Conservation (phyloP, 139 green algal genomes). For the Chlorella sorokiniana region DNA sequence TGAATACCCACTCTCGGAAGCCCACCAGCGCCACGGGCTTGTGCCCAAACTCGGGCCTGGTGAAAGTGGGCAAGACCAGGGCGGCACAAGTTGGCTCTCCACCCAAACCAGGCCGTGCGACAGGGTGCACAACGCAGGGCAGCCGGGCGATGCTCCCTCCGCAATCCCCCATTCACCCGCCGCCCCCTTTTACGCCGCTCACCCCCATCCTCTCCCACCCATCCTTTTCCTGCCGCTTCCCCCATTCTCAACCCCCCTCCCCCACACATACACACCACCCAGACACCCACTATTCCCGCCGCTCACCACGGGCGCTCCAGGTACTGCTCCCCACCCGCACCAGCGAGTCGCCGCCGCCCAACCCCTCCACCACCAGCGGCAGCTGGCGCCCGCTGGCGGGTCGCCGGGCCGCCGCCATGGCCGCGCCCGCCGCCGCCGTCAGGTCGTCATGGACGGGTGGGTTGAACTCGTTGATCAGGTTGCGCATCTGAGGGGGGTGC, state of each 20-base stretch:
- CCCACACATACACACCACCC: no score
- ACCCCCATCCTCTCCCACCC: no score
- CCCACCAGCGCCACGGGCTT: conserved; percentile 64
- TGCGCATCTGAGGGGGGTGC: conserved; percentile 64
- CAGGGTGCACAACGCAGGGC: no score
- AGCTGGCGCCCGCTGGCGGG: conserved; percentile 10
- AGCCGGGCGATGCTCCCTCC: no score
- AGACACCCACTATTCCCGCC: neutral
- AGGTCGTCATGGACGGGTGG: conserved; percentile 34
- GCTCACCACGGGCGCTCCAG: conserved; percentile 27
- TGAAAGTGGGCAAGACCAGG: neutral
- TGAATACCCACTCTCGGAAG: conserved; percentile 76
- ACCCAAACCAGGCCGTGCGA: neutral
- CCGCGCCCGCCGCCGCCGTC: neutral
- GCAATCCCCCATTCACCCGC: no score
- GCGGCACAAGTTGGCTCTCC: no score
- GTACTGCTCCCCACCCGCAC: conserved; percentile 15
- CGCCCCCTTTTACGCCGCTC: no score
- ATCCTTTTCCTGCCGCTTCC: no score
- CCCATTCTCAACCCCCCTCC: no score
- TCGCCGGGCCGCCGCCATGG: neutral
- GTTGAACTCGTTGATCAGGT: conserved; percentile 70
- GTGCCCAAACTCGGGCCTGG: conserved; percentile 37
- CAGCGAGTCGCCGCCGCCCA: neutral
- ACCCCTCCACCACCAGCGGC: conserved; percentile 13